Base-by-base conservation (phyloP, 495 filamentous ascomycete genomes). In the Aspergillus egyptiacus region DNA sequence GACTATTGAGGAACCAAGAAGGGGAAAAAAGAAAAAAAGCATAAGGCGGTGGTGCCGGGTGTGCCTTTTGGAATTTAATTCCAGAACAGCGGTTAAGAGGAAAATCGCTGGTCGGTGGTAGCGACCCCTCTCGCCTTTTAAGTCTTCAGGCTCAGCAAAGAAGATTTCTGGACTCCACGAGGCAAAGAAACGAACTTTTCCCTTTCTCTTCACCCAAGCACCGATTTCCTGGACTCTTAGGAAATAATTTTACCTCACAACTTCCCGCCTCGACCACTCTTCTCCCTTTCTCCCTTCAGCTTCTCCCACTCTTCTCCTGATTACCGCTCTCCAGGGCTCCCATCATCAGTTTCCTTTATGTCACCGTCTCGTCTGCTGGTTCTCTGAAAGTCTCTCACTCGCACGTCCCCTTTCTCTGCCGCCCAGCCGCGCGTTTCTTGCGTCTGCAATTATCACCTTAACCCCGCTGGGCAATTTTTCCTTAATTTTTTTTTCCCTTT, bases 171-270 rank as follows among this genome's bases (percentile, higher is more conserved):
- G 44, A 27, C 48, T 51, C 48, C 39, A 51, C 48, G 48, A 49
- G 40, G 45, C 36, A 25, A 44, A n/a, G n/a, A n/a, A n/a, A n/a
- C 19, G 36, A 46, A 37, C 44, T 36, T 47, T 46, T 51, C 38
- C 24, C 32, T 39, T 48, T 46, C 34, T 38, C 33, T 39, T 46
- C 33, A 51, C 36, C 25, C 32, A 34, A 23, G 53, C 58, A 42
- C 34, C 48, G 57, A 57, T n/a, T n/a, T n/a, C n/a, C n/a, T n/a
- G n/a, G n/a, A 44, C 51, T 60, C 64, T 74, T 74, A 71, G 61
- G 66, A 64, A 72, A 74, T 68, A 53, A 56, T 63, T 71, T 73
- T 69, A 73, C 70, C 64, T 67, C 69, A 68, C 54, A 58, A 57
- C 61, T 67, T 65, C 55, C 51, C 55, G 48, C 50, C 57, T 47